A percentile compares a stretch with the other conserved stretches of the same genome.
phyloP scores from a whole-genome alignment of 352 stramenopile species.

The Phytopythium mirpurense region DNA sequence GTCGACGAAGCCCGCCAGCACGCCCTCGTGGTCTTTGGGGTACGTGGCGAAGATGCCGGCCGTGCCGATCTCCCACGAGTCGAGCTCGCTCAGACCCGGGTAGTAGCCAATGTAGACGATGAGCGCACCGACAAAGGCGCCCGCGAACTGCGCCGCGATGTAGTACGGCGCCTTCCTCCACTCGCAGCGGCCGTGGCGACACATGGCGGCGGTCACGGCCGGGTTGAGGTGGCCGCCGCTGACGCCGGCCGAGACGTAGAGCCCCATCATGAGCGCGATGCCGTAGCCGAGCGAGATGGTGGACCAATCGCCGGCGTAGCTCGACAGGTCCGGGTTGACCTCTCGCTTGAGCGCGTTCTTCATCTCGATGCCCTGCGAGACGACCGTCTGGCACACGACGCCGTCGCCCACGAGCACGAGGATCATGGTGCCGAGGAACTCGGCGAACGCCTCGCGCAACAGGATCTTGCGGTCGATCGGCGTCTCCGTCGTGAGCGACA shows the following conservation, averaged over 20 bases:
- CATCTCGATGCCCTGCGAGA: constrained; percentile 56
- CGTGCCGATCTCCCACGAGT: constrained; percentile 56
- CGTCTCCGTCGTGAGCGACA: constrained; percentile 42
- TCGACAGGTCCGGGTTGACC: constrained; percentile 35
- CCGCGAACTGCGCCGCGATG: constrained; percentile 51
- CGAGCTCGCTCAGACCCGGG: constrained; percentile 40
- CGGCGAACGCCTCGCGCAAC: constrained; percentile 28
- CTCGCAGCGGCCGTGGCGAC: constrained; percentile 43
- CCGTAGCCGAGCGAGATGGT: constrained; percentile 67
- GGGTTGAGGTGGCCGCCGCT: constrained; percentile 70
- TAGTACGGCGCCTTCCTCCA: constrained; percentile 68
- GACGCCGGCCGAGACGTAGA: constrained; percentile 62
- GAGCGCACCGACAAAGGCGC: constrained; percentile 58
- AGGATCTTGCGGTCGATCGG: constrained; percentile 27
- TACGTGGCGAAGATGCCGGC: constrained; percentile 73
- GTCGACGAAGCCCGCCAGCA: constrained; percentile 56
- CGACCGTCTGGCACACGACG: constrained; percentile 50
- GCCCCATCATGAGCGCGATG: constrained; percentile 64
- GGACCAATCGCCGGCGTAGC: constrained; percentile 60
- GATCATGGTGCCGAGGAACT: constrained; percentile 60
- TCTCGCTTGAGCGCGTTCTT: constrained; percentile 45
- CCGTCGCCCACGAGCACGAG: constrained; percentile 53
- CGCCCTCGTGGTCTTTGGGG: constrained; percentile 55
- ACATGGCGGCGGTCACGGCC: constrained; percentile 64
- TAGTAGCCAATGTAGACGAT: constrained; percentile 70